Evolutionary conservation across 176 grass and related monocot genomes (phyloP).

Genomic region (Rhynchospora tenuis): DNA sequence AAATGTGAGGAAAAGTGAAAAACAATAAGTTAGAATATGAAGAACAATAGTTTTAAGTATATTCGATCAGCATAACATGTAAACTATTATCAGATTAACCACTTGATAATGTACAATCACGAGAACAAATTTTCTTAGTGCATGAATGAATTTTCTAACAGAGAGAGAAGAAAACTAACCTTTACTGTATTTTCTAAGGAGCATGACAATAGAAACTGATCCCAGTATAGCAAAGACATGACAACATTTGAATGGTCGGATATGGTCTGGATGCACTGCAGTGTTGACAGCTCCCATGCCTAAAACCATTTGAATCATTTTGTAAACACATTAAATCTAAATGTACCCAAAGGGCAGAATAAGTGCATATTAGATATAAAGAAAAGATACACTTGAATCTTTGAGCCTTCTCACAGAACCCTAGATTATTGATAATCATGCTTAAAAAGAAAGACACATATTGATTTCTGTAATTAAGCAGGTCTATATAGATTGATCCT

Average conservation of each 20-base stretch:
- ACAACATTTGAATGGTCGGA: conserved; percentile 71
- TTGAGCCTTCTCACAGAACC: neutral
- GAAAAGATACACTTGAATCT: neutral
- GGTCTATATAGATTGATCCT: neutral
- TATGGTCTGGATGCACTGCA: conserved; percentile 90
- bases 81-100: neutral
- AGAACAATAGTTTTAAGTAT: neutral
- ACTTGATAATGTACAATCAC: neutral
- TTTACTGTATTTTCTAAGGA: conserved; percentile 94
- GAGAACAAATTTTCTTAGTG: neutral
- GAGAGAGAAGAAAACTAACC: conserved; percentile 29
- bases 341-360: neutral
- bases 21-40: neutral
- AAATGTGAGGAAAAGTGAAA: neutral
- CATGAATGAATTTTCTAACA: neutral
- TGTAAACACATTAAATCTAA: neutral
- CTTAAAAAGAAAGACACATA: neutral
- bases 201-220: conserved; percentile 94
- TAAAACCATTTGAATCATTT: conserved; percentile 37
- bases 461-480: neutral
- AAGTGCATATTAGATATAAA: neutral
- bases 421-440: neutral
- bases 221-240: conserved; percentile 92
- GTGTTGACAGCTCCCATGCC: conserved; percentile 86
- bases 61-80: neutral